phyloP scores from a whole-genome alignment of 2,329 filamentous ascomycete species.

The Cercospora beticola region DNA sequence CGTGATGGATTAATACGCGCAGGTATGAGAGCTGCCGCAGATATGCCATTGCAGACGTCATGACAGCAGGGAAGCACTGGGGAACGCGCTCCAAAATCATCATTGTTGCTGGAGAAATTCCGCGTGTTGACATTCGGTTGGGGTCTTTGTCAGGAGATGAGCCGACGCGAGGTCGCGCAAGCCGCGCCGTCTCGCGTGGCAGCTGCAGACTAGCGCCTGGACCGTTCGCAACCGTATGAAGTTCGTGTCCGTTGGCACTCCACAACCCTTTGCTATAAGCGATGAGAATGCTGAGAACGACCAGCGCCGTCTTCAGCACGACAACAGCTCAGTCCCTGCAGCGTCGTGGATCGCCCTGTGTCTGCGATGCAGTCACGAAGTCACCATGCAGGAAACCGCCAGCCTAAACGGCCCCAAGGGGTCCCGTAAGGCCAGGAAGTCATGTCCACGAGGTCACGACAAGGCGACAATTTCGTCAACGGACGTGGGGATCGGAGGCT shows the following conservation, averaged over 20 bases:
- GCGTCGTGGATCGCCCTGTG: not conserved
- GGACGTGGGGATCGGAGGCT: not conserved
- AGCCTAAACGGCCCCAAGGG: not conserved
- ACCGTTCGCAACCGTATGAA: not conserved
- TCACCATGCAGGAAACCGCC: not conserved
- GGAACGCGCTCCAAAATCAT: not conserved
- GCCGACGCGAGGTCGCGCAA: constrained; percentile 4
- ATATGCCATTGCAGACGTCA: not conserved
- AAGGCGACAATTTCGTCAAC: not conserved
- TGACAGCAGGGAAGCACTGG: not conserved
- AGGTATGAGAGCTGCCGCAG: not conserved
- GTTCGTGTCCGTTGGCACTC: not conserved
- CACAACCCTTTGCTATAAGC: not conserved
- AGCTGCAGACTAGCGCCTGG: constrained; percentile 3
- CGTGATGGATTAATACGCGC: not conserved
- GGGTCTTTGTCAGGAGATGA: constrained; percentile 3
- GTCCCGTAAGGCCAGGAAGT: not conserved
- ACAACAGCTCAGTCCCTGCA: not conserved
- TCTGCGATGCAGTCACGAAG: not conserved
- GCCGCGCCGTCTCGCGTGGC: constrained; percentile 3
- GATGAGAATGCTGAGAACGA: not conserved
- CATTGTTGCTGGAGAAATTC: not conserved
- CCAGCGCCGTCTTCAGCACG: not conserved
- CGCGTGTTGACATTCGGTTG: not conserved
- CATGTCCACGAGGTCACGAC: not conserved